These are phyloP conservation scores for Hordeum pubiflorum DNA, from an alignment of 202 grass and related monocot species.

Conservation along the genomic window DNA sequence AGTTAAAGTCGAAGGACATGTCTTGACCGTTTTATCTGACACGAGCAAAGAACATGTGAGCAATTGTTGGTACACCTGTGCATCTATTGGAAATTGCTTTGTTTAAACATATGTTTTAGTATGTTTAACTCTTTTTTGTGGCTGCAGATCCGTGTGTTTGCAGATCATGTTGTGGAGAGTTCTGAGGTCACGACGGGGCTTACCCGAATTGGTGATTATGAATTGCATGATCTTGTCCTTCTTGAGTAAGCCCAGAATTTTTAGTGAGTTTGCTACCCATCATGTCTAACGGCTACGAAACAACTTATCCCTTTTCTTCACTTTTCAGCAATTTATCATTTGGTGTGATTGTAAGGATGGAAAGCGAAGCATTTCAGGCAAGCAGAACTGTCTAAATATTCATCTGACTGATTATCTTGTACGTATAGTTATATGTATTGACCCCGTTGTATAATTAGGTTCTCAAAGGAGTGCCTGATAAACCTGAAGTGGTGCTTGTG, in stretches of 20 bases:
- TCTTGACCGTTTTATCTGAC: constrained; percentile 81
- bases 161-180: constrained; percentile 79
- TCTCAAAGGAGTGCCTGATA: constrained; percentile 69
- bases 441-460: constrained; percentile 37
- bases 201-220: constrained; percentile 81
- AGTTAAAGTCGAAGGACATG: constrained; percentile 77
- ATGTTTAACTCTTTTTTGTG: constrained; percentile 14
- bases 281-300: constrained; percentile 13
- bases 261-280: constrained; percentile 14
- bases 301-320: constrained; percentile 17
- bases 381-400: constrained; percentile 27
- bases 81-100: neutral
- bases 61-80: neutral
- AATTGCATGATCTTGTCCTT: constrained; percentile 78
- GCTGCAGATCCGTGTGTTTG: constrained; percentile 65
- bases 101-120: neutral
- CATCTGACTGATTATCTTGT: neutral
- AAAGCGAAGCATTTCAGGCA: constrained; percentile 88
- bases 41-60: constrained; percentile 82
- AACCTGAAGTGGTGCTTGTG: constrained; percentile 59
- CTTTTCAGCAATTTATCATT: constrained; percentile 75
- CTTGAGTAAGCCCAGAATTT: constrained; percentile 52
- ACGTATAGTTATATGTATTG: neutral
- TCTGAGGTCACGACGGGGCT: constrained; percentile 74
- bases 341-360: constrained; percentile 69